These are phyloP conservation scores for Lindgomyces ingoldianus DNA, from an alignment of 495 filamentous ascomycete species.

Conservation along the genomic window DNA sequence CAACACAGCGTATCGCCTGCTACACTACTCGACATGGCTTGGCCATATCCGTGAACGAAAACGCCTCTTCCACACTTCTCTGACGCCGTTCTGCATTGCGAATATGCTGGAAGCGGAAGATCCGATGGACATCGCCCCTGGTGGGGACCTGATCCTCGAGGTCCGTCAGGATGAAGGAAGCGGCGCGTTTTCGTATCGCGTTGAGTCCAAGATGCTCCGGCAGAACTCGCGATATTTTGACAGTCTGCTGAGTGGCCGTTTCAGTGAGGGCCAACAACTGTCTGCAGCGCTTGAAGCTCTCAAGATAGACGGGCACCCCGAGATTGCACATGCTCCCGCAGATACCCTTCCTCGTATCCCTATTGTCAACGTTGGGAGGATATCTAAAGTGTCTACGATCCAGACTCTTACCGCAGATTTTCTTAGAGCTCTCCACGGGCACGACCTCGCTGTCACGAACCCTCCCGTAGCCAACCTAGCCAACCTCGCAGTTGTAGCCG, in stretches of 20 bases:
- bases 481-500: conserved; percentile 65
- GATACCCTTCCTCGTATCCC: conserved; percentile 55
- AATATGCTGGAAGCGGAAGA: conserved; percentile 4
- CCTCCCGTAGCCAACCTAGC: conserved; percentile 57
- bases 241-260: conserved; percentile 53
- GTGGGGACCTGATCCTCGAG: conserved; percentile 59
- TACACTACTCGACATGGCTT: neutral
- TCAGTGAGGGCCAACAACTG: conserved; percentile 55
- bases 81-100: neutral
- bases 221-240: conserved; percentile 61
- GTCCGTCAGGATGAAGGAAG: conserved; percentile 41
- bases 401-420: conserved; percentile 58
- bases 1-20: neutral
- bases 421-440: conserved; percentile 58
- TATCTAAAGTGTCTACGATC: conserved; percentile 53
- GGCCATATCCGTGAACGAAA: neutral
- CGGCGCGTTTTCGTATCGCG: conserved; percentile 43
- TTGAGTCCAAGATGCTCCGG: conserved; percentile 45
- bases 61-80: neutral
- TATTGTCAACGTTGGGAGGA: conserved; percentile 61
- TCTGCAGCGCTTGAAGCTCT: conserved; percentile 49
- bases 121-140: conserved; percentile 45
- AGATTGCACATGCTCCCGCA: conserved; percentile 50
- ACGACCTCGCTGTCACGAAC: conserved; percentile 36
- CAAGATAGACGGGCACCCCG: conserved; percentile 43